Evolutionary conservation across 345 rosid genomes (phyloP).

Genomic region (Reutealis trisperma): DNA sequence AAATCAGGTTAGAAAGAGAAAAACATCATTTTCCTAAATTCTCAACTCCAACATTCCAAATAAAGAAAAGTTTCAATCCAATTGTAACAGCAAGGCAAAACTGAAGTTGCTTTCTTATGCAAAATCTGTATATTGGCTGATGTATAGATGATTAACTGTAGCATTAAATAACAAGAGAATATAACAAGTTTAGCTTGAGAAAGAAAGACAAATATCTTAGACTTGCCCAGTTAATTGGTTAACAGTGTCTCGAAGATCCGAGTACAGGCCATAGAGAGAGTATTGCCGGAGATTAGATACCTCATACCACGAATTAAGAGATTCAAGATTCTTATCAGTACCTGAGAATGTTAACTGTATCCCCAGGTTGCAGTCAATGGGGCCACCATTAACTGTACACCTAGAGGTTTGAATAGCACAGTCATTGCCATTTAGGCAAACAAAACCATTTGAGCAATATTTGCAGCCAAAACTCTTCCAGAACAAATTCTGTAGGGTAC

Average conservation of each 20-base stretch:
- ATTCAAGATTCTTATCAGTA: constrained; percentile 70
- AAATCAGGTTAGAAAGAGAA: no score
- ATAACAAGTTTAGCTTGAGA: background rate
- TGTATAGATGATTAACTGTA: background rate
- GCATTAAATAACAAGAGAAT: background rate
- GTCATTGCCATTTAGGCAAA: constrained; percentile 60
- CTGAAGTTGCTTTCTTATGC: no score
- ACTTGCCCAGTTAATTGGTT: constrained; percentile 12
- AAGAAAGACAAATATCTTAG: constrained; percentile 1
- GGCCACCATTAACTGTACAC: constrained; percentile 54
- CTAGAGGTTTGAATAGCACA: constrained; percentile 65
- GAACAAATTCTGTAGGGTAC: constrained; percentile 67
- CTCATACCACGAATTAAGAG: constrained; percentile 88
- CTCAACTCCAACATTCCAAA: no score
- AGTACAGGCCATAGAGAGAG: constrained; percentile 62
- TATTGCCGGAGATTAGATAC: constrained; percentile 61
- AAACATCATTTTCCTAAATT: no score
- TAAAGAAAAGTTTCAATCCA: background rate
- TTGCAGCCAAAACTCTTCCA: constrained; percentile 88
- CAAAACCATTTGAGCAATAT: constrained; percentile 43
- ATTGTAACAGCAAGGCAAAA: background rate
- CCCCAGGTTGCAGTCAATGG: constrained; percentile 48
- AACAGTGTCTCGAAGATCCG: constrained; percentile 36
- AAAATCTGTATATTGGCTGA: background rate
- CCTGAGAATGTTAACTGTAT: constrained; percentile 85